Conservation (phyloP, 2,329 filamentous ascomycete species). For the Colletotrichum sp. region DNA sequence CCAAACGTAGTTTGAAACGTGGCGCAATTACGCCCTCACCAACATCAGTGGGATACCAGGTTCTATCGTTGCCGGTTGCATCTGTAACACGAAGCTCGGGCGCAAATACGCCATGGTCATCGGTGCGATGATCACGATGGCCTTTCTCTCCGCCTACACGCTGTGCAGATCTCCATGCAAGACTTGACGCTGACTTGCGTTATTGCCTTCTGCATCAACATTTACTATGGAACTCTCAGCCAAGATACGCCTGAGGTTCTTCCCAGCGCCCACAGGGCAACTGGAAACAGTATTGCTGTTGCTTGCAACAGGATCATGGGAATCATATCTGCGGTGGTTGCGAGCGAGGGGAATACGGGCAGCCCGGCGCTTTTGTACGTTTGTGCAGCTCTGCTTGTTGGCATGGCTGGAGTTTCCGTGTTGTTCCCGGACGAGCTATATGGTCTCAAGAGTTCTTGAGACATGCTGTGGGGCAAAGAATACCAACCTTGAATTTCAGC, state of each 20-base stretch:
- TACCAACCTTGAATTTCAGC: no score
- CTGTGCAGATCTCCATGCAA: background rate
- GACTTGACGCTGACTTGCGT: background rate
- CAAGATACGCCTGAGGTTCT: background rate
- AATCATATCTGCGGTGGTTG: background rate
- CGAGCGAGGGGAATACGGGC: background rate
- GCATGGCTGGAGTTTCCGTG: background rate
- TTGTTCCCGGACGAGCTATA: background rate
- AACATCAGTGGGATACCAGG: background rate
- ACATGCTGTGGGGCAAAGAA: no score
- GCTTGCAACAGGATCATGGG: background rate
- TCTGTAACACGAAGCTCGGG: background rate
- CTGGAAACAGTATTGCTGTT: background rate
- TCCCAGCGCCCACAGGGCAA: background rate
- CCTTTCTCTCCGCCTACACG: background rate
- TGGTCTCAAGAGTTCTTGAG: background rate
- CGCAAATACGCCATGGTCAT: background rate
- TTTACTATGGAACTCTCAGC: background rate
- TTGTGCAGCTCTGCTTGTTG: background rate
- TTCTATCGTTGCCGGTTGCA: background rate
- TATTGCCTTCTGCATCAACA: background rate
- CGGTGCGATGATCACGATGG: background rate
- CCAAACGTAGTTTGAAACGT: background rate
- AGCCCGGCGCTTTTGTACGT: background rate
- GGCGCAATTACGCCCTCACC: background rate